These are phyloP conservation scores for Croton laevigatus DNA, from an alignment of 441 rosid genomes.

Conservation along the genomic window DNA sequence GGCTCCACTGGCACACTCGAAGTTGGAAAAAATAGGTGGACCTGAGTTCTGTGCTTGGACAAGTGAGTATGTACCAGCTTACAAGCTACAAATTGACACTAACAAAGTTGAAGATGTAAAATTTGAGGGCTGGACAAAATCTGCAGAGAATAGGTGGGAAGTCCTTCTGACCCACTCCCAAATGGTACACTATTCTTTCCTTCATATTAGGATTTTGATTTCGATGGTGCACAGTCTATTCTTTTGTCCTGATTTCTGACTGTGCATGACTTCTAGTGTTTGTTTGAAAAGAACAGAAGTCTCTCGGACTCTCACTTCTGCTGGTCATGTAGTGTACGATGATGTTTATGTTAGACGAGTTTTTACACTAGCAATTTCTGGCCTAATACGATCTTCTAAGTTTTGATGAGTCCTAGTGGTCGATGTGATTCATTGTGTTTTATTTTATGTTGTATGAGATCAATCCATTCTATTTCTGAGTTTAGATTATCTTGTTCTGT, in stretches of 20 bases:
- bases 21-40: conserved; percentile 73
- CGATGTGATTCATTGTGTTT: too few relatives aligned
- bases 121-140: conserved; percentile 75
- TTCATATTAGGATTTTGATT: conserved; percentile 15
- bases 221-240: not conserved
- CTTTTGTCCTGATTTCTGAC: conserved; percentile 6
- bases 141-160: conserved; percentile 56
- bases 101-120: conserved; percentile 47
- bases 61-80: conserved; percentile 69
- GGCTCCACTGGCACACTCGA: conserved; percentile 38
- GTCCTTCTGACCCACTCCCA: conserved; percentile 89
- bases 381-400: too few relatives aligned
- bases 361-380: not conserved
- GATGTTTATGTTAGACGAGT: not conserved
- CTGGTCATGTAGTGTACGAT: not conserved
- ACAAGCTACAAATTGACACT: conserved; percentile 58
- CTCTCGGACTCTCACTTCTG: not conserved
- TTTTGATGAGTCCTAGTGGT: too few relatives aligned
- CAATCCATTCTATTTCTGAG: too few relatives aligned
- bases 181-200: conserved; percentile 56
- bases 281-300: not conserved
- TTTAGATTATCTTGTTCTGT: not conserved
- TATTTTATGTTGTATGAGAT: too few relatives aligned
- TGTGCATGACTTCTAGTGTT: not conserved
- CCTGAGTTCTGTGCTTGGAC: conserved; percentile 71